Conservation (phyloP, 495 filamentous ascomycete species). For the Amphirosellinia nigrospora region DNA sequence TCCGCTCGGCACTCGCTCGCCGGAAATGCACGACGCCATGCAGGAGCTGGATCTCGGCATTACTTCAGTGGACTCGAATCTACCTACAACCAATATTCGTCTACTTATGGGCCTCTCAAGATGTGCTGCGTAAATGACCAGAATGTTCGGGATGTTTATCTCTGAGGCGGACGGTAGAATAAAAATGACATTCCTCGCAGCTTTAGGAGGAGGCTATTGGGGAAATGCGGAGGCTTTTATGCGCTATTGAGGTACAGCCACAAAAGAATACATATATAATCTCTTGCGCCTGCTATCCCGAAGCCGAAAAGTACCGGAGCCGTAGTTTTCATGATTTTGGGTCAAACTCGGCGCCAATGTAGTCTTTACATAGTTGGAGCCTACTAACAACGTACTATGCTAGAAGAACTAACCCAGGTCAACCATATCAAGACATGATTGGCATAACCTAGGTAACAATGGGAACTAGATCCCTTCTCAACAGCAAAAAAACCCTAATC, state of each 20-base stretch:
- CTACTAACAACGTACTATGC: background rate
- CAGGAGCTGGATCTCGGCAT: conserved; percentile 6
- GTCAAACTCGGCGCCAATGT: background rate
- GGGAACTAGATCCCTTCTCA: background rate
- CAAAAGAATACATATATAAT: background rate
- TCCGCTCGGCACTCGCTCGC: background rate
- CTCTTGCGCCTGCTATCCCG: background rate
- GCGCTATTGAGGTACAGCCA: background rate
- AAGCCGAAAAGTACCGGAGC: background rate
- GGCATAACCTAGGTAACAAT: background rate
- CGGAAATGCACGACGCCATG: background rate
- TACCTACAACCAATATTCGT: background rate
- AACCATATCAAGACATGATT: background rate
- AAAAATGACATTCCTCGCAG: background rate
- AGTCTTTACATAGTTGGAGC: background rate
- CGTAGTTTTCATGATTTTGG: background rate
- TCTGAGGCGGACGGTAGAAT: background rate
- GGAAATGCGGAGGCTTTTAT: background rate
- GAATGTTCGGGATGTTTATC: background rate
- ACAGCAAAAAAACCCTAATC: background rate
- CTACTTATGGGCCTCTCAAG: background rate
- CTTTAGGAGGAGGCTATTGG: background rate
- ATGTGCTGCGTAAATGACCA: background rate
- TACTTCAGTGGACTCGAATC: background rate
- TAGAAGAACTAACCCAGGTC: background rate